Percentiles rank a stretch among this genome's conserved stretches.
Evolutionary conservation across 257 asterid genomes (phyloP).

Genomic region (Coffea eugenioides): DNA sequence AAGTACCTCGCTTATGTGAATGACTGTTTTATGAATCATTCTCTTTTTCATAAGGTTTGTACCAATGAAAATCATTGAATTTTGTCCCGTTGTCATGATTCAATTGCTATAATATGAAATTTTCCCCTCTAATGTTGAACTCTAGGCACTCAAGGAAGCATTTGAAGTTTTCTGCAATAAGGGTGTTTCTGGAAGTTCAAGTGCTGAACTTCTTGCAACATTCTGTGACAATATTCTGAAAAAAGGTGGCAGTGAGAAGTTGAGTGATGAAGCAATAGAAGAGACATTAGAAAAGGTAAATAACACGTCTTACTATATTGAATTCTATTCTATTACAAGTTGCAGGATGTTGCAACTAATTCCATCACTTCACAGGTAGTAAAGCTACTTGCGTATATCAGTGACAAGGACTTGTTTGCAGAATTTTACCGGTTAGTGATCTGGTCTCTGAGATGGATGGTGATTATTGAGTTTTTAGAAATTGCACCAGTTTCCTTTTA

Average conservation of each 20-base stretch:
- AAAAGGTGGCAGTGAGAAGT: slow-evolving; percentile 96
- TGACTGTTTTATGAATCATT: slow-evolving; percentile 81
- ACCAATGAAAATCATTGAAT: slow-evolving; percentile 13
- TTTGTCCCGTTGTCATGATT: neutral
- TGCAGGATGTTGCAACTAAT: slow-evolving; percentile 24
- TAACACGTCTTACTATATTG: neutral
- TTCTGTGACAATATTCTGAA: slow-evolving; percentile 97
- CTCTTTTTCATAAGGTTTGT: slow-evolving; percentile 97
- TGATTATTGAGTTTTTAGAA: slow-evolving; percentile 10
- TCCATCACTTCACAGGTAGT: slow-evolving; percentile 61
- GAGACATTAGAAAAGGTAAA: slow-evolving; percentile 91
- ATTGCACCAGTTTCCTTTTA: neutral
- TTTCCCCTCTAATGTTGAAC: slow-evolving; percentile 10
- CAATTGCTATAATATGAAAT: neutral
- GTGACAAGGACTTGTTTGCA: slow-evolving; percentile 97
- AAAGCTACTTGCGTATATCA: slow-evolving; percentile 89
- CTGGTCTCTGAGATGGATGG: slow-evolving; percentile 2
- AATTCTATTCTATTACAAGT: neutral
- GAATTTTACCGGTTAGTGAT: slow-evolving; percentile 82
- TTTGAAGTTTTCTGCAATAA: slow-evolving; percentile 97
- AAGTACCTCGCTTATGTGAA: slow-evolving; percentile 89
- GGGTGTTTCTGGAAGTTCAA: slow-evolving; percentile 97
- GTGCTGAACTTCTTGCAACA: slow-evolving; percentile 97
- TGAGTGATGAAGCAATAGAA: slow-evolving; percentile 98
- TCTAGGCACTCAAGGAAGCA: slow-evolving; percentile 97